Evolutionary conservation across 2,329 filamentous ascomycete species (phyloP).

Genomic region (Epichloe brachyelytri): DNA sequence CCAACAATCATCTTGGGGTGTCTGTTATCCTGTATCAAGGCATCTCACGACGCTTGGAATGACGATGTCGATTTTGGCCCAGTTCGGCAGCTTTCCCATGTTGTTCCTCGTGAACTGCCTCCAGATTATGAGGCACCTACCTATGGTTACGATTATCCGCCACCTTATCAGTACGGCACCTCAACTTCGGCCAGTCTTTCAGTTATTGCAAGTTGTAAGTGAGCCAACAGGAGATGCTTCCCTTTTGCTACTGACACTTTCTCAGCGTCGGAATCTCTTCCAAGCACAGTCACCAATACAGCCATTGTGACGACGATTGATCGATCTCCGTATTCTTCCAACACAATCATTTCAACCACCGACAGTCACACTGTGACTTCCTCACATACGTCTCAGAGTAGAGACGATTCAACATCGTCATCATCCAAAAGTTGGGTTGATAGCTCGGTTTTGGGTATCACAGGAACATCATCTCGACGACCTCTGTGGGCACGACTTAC

Average conservation of each 20-base stretch:
- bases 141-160: conserved; percentile 9
- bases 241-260: neutral
- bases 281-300: neutral
- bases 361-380: neutral
- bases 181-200: conserved; percentile 1
- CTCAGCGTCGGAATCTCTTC: neutral
- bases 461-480: neutral
- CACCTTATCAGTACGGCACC: conserved; percentile 10
- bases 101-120: conserved; percentile 5
- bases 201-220: conserved; percentile 7
- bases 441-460: conserved; percentile 6
- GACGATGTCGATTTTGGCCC: neutral
- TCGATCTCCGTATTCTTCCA: neutral
- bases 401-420: neutral
- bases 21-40: conserved; percentile 5
- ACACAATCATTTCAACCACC: neutral
- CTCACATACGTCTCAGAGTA: neutral
- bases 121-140: conserved; percentile 9
- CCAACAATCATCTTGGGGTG: neutral
- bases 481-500: neutral
- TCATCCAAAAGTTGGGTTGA: neutral
- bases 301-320: neutral
- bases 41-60: neutral
- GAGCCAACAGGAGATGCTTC: neutral
- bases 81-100: neutral